Conservation (phyloP, 2,329 filamentous ascomycete species). For the Celoporthe dispersa region DNA sequence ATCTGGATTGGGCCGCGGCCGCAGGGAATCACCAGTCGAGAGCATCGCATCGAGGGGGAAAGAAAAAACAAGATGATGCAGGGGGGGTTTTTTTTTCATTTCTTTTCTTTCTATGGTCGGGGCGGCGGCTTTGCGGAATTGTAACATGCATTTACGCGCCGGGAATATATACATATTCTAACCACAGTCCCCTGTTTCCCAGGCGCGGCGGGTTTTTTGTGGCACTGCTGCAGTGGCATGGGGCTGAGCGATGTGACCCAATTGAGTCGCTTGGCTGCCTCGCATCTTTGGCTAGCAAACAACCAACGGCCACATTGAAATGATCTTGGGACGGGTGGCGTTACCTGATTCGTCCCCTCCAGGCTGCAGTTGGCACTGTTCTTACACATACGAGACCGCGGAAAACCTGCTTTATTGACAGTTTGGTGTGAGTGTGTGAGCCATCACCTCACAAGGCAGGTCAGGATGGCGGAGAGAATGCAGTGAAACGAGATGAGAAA, state of each 20-base stretch:
- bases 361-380: background rate
- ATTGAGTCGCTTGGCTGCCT: background rate
- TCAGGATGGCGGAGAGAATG: background rate
- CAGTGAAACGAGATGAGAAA: background rate
- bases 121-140: too few relatives aligned
- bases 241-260: background rate
- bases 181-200: too few relatives aligned
- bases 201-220: too few relatives aligned
- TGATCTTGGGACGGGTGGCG: background rate
- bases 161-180: too few relatives aligned
- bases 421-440: background rate
- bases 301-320: background rate
- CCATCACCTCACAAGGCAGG: background rate
- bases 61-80: too few relatives aligned
- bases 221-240: background rate
- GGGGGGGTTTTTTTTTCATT: too few relatives aligned
- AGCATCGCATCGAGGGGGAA: too few relatives aligned
- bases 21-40: too few relatives aligned
- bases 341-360: background rate
- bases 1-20: too few relatives aligned
- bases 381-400: background rate
- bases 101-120: too few relatives aligned
- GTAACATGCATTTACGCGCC: too few relatives aligned
- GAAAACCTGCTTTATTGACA: background rate
- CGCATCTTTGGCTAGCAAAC: background rate